Evolutionary conservation across 2,329 filamentous ascomycete genomes (phyloP).

Genomic region (Colletotrichum sp.): DNA sequence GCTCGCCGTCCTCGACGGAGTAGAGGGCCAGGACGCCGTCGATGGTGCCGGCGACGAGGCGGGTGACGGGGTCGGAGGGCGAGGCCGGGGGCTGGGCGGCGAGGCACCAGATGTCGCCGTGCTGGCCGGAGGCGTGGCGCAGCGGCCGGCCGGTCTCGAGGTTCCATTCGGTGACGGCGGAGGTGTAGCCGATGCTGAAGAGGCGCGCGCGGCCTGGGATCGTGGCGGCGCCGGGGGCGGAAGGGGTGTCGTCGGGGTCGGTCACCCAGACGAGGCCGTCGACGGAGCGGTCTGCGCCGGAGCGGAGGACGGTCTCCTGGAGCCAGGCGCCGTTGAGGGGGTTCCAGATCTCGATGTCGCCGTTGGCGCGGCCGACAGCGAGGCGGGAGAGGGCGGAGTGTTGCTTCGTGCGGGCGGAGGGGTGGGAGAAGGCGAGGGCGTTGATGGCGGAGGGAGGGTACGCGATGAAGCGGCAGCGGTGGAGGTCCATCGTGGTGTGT

Average conservation of each 20-base stretch:
- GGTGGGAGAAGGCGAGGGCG: constrained; percentile 90
- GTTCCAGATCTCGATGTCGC: constrained; percentile 98
- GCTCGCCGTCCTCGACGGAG: constrained; percentile 82
- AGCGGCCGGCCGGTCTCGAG: constrained; percentile 78
- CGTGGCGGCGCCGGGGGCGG: constrained; percentile 41
- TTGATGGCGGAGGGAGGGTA: constrained; percentile 94
- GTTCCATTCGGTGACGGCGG: constrained; percentile 94
- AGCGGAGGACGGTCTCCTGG: constrained; percentile 85
- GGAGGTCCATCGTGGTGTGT: constrained; percentile 78
- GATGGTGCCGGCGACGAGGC: constrained; percentile 85
- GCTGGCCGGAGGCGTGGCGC: constrained; percentile 87
- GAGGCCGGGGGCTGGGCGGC: constrained; percentile 73
- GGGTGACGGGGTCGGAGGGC: constrained; percentile 43
- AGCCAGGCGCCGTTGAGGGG: constrained; percentile 82
- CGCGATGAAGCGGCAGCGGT: constrained; percentile 94
- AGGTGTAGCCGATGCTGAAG: constrained; percentile 96
- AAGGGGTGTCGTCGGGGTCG: constrained; percentile 72
- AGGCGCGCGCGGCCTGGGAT: constrained; percentile 67
- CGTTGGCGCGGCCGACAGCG: constrained; percentile 90
- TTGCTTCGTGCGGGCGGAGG: constrained; percentile 52
- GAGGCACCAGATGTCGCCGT: constrained; percentile 97
- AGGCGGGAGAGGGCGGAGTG: constrained; percentile 69
- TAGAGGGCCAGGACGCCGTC: constrained; percentile 90
- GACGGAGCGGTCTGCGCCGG: constrained; percentile 84
- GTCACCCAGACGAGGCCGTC: constrained; percentile 93